Conservation (phyloP, 352 stramenopile genomes). For the Globisporangium perplexum region DNA sequence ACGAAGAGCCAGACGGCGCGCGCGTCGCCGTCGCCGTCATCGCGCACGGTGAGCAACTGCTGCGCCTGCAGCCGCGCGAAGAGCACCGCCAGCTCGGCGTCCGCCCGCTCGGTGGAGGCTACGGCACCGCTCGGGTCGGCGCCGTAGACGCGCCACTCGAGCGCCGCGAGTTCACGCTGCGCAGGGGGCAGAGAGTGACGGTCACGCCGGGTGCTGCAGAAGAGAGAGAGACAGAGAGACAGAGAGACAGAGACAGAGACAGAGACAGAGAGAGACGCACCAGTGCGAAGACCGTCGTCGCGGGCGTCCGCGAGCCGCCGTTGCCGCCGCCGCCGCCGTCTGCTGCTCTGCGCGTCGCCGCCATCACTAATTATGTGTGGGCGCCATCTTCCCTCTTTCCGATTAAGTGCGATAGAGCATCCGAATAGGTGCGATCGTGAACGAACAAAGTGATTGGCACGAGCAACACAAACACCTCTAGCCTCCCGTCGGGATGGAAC, state of each 20-base stretch:
- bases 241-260: conserved; percentile 3
- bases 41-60: conserved; percentile 25
- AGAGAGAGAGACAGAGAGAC: conserved; percentile 1
- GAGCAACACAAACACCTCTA: no score
- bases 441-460: no score
- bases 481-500: no score
- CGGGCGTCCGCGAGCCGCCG: neutral
- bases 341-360: neutral
- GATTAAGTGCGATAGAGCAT: no score
- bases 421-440: no score
- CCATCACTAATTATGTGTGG: neutral
- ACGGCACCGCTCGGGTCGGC: conserved; percentile 1
- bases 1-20: conserved; percentile 46
- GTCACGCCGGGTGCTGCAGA: neutral
- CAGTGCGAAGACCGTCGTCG: conserved; percentile 42
- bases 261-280: conserved; percentile 17
- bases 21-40: neutral
- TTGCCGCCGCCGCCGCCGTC: neutral
- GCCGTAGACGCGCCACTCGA: conserved; percentile 52
- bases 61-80: conserved; percentile 33
- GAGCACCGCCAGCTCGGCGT: conserved; percentile 19
- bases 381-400: no score
- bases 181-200: conserved; percentile 5
- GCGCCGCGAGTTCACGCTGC: conserved; percentile 36
- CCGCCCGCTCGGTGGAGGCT: neutral